phyloP scores from a whole-genome alignment of 306 rosid species.

The Chamaecrista fasciculata region DNA sequence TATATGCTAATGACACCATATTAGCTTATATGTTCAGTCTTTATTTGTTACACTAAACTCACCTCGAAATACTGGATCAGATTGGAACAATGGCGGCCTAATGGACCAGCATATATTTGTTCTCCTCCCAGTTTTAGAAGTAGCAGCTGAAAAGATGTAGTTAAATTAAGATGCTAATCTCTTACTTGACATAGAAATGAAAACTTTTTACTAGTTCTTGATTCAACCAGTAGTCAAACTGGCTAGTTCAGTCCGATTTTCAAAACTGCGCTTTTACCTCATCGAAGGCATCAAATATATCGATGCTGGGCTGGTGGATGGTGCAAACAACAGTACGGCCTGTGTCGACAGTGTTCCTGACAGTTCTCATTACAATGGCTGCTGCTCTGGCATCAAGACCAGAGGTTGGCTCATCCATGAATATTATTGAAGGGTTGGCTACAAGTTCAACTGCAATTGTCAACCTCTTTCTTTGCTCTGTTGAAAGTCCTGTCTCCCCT shows the following conservation, averaged over 20 bases:
- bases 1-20: not conserved
- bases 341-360: conserved; percentile 12
- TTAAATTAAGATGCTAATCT: not conserved
- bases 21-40: not conserved
- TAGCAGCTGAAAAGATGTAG: conserved; percentile 40
- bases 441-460: conserved; percentile 50
- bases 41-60: not conserved
- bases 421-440: conserved; percentile 14
- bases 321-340: conserved; percentile 18
- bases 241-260: too few species aligned
- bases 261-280: too few species aligned
- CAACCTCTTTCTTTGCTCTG: conserved; percentile 62
- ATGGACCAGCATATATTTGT: conserved; percentile 49
- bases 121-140: conserved; percentile 62
- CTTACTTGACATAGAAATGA: not conserved
- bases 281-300: conserved; percentile 66
- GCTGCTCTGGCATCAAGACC: conserved; percentile 23
- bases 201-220: too few species aligned
- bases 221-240: too few species aligned
- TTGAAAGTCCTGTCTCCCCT: conserved; percentile 55
- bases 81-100: conserved; percentile 48
- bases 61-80: conserved; percentile 59
- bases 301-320: conserved; percentile 32
- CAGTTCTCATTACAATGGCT: conserved; percentile 15
- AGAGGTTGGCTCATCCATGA: conserved; percentile 22